phyloP scores from a whole-genome alignment of 805 yeast genomes.

The Diddensiella transvaalensis region DNA sequence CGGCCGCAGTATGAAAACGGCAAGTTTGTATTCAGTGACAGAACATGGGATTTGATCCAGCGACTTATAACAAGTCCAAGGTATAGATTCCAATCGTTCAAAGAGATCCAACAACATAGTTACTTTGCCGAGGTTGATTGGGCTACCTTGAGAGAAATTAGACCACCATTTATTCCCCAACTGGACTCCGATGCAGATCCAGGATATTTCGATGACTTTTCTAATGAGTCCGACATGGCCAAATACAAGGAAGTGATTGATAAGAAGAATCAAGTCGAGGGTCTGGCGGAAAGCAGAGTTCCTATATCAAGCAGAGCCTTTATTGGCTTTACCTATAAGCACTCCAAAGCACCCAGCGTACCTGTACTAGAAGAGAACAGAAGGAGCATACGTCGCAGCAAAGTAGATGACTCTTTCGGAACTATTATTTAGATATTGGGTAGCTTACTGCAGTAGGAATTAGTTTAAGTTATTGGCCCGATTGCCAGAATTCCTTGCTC shows the following conservation, averaged over 20 bases:
- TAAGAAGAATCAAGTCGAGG: conserved; percentile 81
- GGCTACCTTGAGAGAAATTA: conserved; percentile 58
- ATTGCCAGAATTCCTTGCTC: conserved; percentile 30
- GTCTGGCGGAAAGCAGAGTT: conserved; percentile 62
- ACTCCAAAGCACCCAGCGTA: conserved; percentile 41
- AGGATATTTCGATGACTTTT: conserved; percentile 97
- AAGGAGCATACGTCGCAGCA: conserved; percentile 4
- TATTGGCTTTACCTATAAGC: conserved; percentile 95
- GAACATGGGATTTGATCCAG: conserved; percentile 89
- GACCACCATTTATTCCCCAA: conserved; percentile 97
- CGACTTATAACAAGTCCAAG: conserved; percentile 74
- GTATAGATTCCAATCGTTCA: conserved; percentile 69
- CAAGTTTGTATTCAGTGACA: conserved; percentile 85
- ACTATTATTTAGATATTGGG: conserved; percentile 19
- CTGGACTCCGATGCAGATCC: conserved; percentile 97
- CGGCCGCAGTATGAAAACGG: conserved; percentile 93
- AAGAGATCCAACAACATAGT: conserved; percentile 72
- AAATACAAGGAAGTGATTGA: conserved; percentile 96
- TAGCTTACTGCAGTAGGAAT: neutral
- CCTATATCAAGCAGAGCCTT: conserved; percentile 62
- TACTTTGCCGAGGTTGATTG: conserved; percentile 86
- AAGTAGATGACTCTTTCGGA: conserved; percentile 18
- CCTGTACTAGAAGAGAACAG: conserved; percentile 18
- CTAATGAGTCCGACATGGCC: conserved; percentile 94
- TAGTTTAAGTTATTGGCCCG: neutral